A percentile compares a stretch with the other conserved stretches of the same genome.
Conservation (phyloP, 177 flowering plant genomes). For the Telopea speciosissima region DNA sequence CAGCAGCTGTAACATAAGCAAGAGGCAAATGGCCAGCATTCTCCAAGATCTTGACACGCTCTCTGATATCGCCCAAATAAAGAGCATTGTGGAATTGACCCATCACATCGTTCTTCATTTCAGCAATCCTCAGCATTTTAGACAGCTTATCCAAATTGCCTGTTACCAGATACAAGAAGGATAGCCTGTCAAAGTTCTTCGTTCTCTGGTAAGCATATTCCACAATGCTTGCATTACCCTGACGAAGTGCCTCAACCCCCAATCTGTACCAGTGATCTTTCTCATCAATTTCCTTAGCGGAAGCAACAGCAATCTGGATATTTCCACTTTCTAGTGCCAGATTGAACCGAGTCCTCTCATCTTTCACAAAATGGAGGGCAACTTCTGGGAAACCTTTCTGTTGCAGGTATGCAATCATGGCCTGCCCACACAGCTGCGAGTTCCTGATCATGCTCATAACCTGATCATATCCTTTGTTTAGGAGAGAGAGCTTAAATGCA, state of each 20-base stretch:
- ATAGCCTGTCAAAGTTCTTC: slow-evolving; percentile 60
- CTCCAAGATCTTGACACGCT: slow-evolving; percentile 58
- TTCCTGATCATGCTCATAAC: slow-evolving; percentile 68
- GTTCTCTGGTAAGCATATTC: slow-evolving; percentile 72
- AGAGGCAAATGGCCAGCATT: slow-evolving; percentile 58
- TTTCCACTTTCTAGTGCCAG: slow-evolving; percentile 67
- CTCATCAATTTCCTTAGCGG: slow-evolving; percentile 67
- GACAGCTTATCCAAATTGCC: slow-evolving; percentile 57
- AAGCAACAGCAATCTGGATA: slow-evolving; percentile 63
- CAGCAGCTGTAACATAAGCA: slow-evolving; percentile 54
- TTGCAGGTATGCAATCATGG: slow-evolving; percentile 69
- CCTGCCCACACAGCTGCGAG: slow-evolving; percentile 71
- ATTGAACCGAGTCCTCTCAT: slow-evolving; percentile 61
- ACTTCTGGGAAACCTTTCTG: slow-evolving; percentile 75
- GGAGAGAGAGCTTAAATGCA: slow-evolving; percentile 49
- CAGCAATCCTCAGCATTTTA: slow-evolving; percentile 68
- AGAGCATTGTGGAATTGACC: slow-evolving; percentile 73
- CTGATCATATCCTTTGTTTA: slow-evolving; percentile 47
- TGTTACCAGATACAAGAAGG: slow-evolving; percentile 57
- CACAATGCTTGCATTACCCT: slow-evolving; percentile 65
- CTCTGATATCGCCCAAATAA: slow-evolving; percentile 53
- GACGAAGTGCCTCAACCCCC: slow-evolving; percentile 72
- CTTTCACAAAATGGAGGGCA: slow-evolving; percentile 67
- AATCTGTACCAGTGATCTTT: slow-evolving; percentile 68
- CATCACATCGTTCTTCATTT: slow-evolving; percentile 64